Percentiles rank a stretch among this genome's conserved stretches.
Conservation (phyloP, 306 rosid genomes). For the Rubus idaeus region DNA sequence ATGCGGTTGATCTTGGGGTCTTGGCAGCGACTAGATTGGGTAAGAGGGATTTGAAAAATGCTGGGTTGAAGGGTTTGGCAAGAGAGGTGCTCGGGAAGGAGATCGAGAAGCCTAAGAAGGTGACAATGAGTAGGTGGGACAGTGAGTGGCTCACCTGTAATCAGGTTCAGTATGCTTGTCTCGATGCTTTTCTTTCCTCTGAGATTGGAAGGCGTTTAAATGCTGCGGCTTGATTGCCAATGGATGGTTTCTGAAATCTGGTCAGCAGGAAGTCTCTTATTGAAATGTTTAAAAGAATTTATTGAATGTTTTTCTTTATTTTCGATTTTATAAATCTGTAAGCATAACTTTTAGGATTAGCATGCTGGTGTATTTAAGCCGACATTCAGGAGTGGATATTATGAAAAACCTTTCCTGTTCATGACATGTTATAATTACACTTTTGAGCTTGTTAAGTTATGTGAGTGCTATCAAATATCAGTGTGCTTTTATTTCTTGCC, state of each 20-base stretch:
- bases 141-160: constrained; percentile 31
- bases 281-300: too few relatives aligned
- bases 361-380: neutral
- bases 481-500: neutral
- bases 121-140: constrained; percentile 56
- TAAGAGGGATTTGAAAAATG: constrained; percentile 18
- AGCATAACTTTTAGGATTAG: neutral
- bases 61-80: constrained; percentile 46
- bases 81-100: constrained; percentile 31
- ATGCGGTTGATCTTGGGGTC: constrained; percentile 32
- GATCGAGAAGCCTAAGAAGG: constrained; percentile 38
- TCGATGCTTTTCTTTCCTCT: constrained; percentile 50
- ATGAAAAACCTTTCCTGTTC: neutral
- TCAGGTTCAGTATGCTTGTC: constrained; percentile 52
- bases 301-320: neutral
- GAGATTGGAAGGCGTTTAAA: constrained; percentile 35
- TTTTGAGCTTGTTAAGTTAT: too few relatives aligned
- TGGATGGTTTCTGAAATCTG: neutral
- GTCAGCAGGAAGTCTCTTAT: neutral
- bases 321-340: neutral
- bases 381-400: neutral
- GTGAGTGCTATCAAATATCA: neutral
- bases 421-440: neutral
- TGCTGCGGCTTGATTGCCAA: constrained; percentile 9
- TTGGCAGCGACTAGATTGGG: constrained; percentile 21